Conservation (phyloP, 805 yeast species). For the Trichomonascus vanleenenianus region DNA sequence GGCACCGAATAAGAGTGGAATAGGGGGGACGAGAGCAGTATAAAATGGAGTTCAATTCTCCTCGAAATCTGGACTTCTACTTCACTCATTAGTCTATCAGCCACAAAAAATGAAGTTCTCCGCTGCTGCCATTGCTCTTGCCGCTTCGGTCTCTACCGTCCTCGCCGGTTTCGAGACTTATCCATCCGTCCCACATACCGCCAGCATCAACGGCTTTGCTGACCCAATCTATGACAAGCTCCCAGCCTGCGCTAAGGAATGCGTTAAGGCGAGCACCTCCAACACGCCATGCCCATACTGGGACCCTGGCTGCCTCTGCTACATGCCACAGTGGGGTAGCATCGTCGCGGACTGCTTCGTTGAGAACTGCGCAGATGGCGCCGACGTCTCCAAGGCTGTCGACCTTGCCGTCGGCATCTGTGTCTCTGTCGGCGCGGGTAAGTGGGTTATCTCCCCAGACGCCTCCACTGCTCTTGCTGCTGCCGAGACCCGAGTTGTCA, state of each 20-base stretch:
- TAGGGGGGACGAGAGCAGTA: too few species aligned
- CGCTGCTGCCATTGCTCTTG: too few species aligned
- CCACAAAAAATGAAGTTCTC: too few species aligned
- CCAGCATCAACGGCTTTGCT: constrained; percentile 41
- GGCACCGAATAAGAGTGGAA: too few species aligned
- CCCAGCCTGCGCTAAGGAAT: constrained; percentile 39
- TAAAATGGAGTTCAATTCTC: too few species aligned
- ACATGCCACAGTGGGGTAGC: constrained; percentile 42
- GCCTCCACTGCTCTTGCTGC: constrained; percentile 23
- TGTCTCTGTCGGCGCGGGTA: constrained; percentile 36
- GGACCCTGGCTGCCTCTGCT: constrained; percentile 46
- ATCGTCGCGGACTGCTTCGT: constrained; percentile 38
- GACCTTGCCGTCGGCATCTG: too few species aligned
- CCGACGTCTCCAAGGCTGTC: constrained; percentile 34
- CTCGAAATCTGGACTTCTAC: too few species aligned
- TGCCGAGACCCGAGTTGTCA: too few species aligned
- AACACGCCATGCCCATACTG: constrained; percentile 45
- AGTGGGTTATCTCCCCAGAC: constrained; percentile 32
- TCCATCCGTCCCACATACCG: too few species aligned
- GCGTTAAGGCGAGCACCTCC: constrained; percentile 23
- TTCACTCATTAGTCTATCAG: too few species aligned
- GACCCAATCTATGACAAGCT: constrained; percentile 33
- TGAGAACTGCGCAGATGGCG: constrained; percentile 28
- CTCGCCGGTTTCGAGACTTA: too few species aligned
- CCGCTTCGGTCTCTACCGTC: too few species aligned